These are phyloP conservation scores for Patellaria atrata DNA, from an alignment of 495 filamentous ascomycete species.

Conservation along the genomic window DNA sequence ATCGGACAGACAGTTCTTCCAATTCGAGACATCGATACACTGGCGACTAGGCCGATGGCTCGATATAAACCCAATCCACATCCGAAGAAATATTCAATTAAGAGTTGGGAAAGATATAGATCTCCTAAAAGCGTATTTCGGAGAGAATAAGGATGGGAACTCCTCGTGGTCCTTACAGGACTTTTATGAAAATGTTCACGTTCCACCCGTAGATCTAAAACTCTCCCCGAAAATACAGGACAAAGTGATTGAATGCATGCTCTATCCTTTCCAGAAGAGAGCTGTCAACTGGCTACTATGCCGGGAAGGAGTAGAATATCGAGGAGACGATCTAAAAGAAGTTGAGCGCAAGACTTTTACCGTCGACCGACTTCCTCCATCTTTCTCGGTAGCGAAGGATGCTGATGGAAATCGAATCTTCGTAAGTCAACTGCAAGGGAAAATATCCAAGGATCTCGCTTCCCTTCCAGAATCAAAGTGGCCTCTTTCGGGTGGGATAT, in stretches of 20 bases:
- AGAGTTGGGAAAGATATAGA: slow-evolving; percentile 8
- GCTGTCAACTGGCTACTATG: slow-evolving; percentile 55
- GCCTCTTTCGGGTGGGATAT: slow-evolving; percentile 41
- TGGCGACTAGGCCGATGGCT: too few relatives aligned
- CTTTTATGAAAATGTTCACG: slow-evolving; percentile 52
- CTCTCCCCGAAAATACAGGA: slow-evolving; percentile 31
- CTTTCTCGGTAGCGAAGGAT: slow-evolving; percentile 12
- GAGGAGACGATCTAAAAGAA: slow-evolving; percentile 3
- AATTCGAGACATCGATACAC: too few relatives aligned
- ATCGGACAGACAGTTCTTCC: too few relatives aligned
- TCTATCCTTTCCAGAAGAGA: slow-evolving; percentile 61
- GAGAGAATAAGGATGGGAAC: not conserved
- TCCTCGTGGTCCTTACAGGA: slow-evolving; percentile 29
- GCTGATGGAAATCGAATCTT: slow-evolving; percentile 8
- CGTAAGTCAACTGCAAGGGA: slow-evolving; percentile 50
- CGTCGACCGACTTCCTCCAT: slow-evolving; percentile 3
- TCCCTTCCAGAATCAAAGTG: slow-evolving; percentile 29
- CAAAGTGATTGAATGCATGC: slow-evolving; percentile 31
- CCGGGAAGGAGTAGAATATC: slow-evolving; percentile 39
- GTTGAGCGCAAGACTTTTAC: not conserved
- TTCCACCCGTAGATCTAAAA: slow-evolving; percentile 32
- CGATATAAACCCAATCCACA: too few relatives aligned
- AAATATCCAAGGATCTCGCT: slow-evolving; percentile 39
- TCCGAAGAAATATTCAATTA: too few relatives aligned
- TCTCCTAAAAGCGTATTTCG: slow-evolving; percentile 11